Evolutionary conservation across 768 basidiomycete species (phyloP).

Genomic region (Russula earlei): DNA sequence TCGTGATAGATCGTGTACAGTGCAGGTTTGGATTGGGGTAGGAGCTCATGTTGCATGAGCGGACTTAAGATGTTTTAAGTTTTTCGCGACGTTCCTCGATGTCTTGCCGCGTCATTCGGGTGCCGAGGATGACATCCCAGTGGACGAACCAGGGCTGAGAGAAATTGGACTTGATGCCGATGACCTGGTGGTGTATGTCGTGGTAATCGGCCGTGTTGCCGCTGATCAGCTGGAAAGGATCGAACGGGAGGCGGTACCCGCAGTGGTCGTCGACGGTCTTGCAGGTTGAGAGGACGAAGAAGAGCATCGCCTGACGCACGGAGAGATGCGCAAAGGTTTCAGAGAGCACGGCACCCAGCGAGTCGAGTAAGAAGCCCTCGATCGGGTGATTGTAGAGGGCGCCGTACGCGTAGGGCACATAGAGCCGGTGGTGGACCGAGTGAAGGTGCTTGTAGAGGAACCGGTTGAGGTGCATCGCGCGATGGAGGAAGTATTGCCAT

Average conservation of each 20-base stretch:
- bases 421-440: constrained; percentile 90
- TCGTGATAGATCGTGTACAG: not conserved
- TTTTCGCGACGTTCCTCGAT: constrained; percentile 37
- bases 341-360: constrained; percentile 68
- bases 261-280: constrained; percentile 98
- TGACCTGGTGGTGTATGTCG: constrained; percentile 91
- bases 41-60: not conserved
- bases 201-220: constrained; percentile 94
- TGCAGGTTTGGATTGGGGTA: not conserved
- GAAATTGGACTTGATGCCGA: constrained; percentile 94
- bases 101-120: constrained; percentile 68
- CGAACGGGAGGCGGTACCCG: constrained; percentile 83
- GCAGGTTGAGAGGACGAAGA: constrained; percentile 75
- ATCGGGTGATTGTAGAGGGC: constrained; percentile 96
- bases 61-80: not conserved
- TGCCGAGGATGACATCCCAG: constrained; percentile 83
- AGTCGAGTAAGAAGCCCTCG: constrained; percentile 88
- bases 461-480: constrained; percentile 81
- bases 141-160: constrained; percentile 94
- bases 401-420: constrained; percentile 95
- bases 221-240: constrained; percentile 80
- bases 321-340: constrained; percentile 60
- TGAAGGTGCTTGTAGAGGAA: constrained; percentile 89
- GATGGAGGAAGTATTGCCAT: constrained; percentile 97
- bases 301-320: constrained; percentile 71